phyloP scores from a whole-genome alignment of 1,284 basidiomycete genomes.

The Hypsizygus ulmarius region DNA sequence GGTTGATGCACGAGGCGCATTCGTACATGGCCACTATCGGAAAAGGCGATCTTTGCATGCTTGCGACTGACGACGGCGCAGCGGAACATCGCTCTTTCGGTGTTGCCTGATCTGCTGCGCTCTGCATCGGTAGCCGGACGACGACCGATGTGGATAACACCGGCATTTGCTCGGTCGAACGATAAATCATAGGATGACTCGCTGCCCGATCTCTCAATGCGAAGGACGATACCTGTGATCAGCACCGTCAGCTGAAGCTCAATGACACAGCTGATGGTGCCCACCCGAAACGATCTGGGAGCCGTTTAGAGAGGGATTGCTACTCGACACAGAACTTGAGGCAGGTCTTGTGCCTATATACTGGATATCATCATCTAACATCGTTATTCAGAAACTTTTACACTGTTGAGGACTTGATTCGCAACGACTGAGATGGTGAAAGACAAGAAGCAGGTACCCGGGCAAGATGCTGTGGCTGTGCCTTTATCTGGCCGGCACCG shows the following conservation, averaged over 20 bases:
- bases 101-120: slow-evolving; percentile 30
- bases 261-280: slow-evolving; percentile 19
- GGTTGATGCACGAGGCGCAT: slow-evolving; percentile 3
- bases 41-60: slow-evolving; percentile 65
- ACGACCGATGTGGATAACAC: slow-evolving; percentile 56
- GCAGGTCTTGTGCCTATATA: slow-evolving; percentile 23
- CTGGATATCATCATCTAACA: slow-evolving; percentile 27
- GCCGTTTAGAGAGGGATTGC: slow-evolving; percentile 19
- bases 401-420: slow-evolving; percentile 2
- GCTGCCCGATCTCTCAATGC: slow-evolving; percentile 42
- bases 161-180: slow-evolving; percentile 42
- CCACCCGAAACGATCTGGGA: slow-evolving; percentile 30
- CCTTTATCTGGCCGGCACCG: slow-evolving; percentile 19
- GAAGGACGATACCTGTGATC: slow-evolving; percentile 43
- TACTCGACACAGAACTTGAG: slow-evolving; percentile 4
- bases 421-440: slow-evolving; percentile 12
- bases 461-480: slow-evolving; percentile 10
- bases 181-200: slow-evolving; percentile 36
- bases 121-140: slow-evolving; percentile 38
- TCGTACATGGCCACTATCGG: slow-evolving; percentile 56
- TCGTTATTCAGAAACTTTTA: slow-evolving; percentile 1
- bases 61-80: slow-evolving; percentile 65
- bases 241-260: slow-evolving; percentile 17
- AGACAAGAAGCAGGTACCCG: slow-evolving; percentile 3
- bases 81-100: slow-evolving; percentile 47